Evolutionary conservation across 352 stramenopile species (phyloP), one percentile per base, ranked within the genome.

Genomic region (Phytophthora pini): DNA sequence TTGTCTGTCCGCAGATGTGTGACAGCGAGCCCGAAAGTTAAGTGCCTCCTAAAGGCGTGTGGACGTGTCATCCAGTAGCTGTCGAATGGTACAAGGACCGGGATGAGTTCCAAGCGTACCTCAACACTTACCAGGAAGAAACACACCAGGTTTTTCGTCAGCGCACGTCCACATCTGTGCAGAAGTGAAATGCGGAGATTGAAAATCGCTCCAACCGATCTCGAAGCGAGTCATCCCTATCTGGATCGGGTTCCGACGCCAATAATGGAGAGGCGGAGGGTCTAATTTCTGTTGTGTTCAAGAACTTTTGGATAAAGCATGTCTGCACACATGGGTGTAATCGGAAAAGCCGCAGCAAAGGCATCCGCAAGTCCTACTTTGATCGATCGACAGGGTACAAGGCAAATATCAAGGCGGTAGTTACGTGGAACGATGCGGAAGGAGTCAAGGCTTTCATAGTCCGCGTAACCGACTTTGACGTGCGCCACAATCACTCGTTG

Each of bases 281-380:
- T 22, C 11, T 63, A 0, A 63, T 63, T 27, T 45, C 55, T 1
- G 32, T 26, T 15, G 6, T 1, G 11, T 56, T 55, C 55, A 56
- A 55, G n/a, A 49, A 43, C 45, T 40, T 56, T 26, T 63, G 56
- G 34, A 43, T 56, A 6, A 63, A 63, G 11, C 8, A 56, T 2
- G 34, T 63, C 1, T 63, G 56, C 17, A 56, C 56, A 4, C 56
- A 56, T 29, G 56, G 56, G 0, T 63, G 45, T 45, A 31, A 29
- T 4, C 13, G 32, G 2, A 62, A 62, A 10, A 41, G 44, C 10
- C 55, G 44, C 11, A 26, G 34, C 0, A 49, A 48, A 15, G 36
- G 32, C 1, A 49, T 50, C 1, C 55, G 34, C 8, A 62, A 62
- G 22, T 2, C 22, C 5, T 55, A 34, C 32, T 62, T 62, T 29